These are phyloP conservation scores for Aspergillus intermedius DNA, from an alignment of 2,329 filamentous ascomycete genomes.

Conservation along the genomic window DNA sequence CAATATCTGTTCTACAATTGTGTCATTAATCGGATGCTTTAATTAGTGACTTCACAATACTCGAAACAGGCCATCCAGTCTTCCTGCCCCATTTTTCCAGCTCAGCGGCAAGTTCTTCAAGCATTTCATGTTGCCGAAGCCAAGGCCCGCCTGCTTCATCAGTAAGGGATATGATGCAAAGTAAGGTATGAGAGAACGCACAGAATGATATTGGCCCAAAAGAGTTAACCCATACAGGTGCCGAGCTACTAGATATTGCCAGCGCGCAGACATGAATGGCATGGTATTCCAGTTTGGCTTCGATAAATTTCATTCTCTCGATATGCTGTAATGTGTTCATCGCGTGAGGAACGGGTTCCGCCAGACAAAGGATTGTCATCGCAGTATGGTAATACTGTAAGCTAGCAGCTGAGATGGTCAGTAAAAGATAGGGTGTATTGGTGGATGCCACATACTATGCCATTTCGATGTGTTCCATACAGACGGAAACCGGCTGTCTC, in stretches of 20 bases:
- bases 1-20: too few species aligned
- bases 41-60: not conserved
- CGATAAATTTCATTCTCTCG: slow-evolving; percentile 3
- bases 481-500: slow-evolving; percentile 26
- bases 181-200: slow-evolving; percentile 18
- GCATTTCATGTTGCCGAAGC: slow-evolving; percentile 5
- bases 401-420: slow-evolving; percentile 29
- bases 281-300: slow-evolving; percentile 24
- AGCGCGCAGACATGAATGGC: slow-evolving; percentile 40
- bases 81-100: slow-evolving; percentile 3
- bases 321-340: slow-evolving; percentile 13
- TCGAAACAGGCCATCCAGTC: slow-evolving; percentile 6
- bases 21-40: not conserved
- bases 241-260: slow-evolving; percentile 39
- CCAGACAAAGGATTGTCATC: slow-evolving; percentile 25
- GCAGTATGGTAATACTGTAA: slow-evolving; percentile 41
- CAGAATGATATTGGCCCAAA: slow-evolving; percentile 46
- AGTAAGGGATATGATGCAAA: not conserved
- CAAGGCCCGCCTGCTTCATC: slow-evolving; percentile 10
- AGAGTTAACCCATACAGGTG: slow-evolving; percentile 42
- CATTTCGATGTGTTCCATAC: slow-evolving; percentile 39
- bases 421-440: not conserved
- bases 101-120: not conserved
- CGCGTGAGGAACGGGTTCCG: slow-evolving; percentile 5
- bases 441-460: slow-evolving; percentile 32